Percentiles rank a stretch among this genome's conserved stretches.
phyloP scores from a whole-genome alignment of 202 grass and related monocot species.

The Tripidium arundinaceum region DNA sequence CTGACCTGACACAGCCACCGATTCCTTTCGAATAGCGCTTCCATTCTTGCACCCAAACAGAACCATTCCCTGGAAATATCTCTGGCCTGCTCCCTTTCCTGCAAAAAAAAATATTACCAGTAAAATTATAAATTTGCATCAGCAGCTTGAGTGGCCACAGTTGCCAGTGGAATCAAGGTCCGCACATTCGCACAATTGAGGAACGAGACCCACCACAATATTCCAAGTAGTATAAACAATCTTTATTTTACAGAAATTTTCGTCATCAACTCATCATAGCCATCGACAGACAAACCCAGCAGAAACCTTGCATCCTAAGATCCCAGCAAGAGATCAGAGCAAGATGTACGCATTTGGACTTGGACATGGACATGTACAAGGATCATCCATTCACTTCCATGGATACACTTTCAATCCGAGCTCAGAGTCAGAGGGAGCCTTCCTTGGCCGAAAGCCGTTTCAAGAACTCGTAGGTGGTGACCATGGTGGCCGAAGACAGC shows the following conservation, averaged over 20 bases:
- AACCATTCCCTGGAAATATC: neutral
- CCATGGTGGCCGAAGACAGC: conserved; percentile 89
- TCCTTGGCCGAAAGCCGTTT: conserved; percentile 88
- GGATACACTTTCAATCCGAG: neutral
- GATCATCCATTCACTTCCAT: neutral
- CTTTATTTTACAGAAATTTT: neutral
- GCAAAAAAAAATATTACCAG: neutral
- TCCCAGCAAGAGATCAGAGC: neutral
- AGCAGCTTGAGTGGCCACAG: neutral
- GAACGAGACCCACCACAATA: neutral
- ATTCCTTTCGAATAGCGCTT: neutral
- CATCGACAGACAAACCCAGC: neutral
- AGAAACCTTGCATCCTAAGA: conserved; percentile 6
- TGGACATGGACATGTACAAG: conserved; percentile 9
- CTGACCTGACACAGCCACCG: neutral
- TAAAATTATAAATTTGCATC: neutral
- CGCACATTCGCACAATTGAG: neutral
- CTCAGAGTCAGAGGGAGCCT: conserved; percentile 53
- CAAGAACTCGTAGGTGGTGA: conserved; percentile 91
- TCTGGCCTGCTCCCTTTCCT: neutral
- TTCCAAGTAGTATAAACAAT: neutral
- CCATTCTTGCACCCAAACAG: neutral
- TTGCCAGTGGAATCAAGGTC: neutral
- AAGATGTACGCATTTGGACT: neutral
- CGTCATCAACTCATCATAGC: neutral